phyloP scores from a whole-genome alignment of 495 filamentous ascomycete species.

The Halenospora varia region DNA sequence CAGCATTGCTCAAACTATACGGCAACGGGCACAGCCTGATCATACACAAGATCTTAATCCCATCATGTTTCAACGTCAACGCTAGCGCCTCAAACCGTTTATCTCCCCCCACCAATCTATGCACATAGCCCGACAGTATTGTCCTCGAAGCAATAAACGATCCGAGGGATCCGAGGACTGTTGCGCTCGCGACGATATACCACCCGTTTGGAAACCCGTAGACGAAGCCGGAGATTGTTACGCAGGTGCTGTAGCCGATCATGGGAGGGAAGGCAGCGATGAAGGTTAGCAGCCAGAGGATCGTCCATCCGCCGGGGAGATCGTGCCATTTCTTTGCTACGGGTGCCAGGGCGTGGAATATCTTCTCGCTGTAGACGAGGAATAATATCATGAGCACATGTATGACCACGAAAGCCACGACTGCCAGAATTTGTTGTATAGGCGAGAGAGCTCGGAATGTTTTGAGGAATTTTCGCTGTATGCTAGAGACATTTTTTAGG shows the following conservation, averaged over 20 bases:
- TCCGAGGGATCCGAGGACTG: constrained; percentile 68
- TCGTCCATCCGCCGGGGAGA: constrained; percentile 64
- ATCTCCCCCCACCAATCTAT: constrained; percentile 75
- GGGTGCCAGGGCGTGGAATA: constrained; percentile 70
- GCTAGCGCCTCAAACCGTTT: constrained; percentile 62
- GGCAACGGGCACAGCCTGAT: constrained; percentile 90
- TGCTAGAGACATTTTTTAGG: constrained; percentile 38
- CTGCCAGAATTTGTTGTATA: constrained; percentile 55
- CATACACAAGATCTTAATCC: constrained; percentile 84
- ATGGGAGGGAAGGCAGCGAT: constrained; percentile 82
- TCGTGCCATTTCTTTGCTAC: constrained; percentile 69
- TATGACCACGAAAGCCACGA: constrained; percentile 41
- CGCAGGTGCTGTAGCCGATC: constrained; percentile 81
- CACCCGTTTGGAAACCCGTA: constrained; percentile 91
- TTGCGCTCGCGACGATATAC: constrained; percentile 78
- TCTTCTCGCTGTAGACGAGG: constrained; percentile 68
- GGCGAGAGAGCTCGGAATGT: constrained; percentile 51
- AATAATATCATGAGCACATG: constrained; percentile 58
- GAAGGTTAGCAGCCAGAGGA: constrained; percentile 76
- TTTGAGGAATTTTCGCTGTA: constrained; percentile 32
- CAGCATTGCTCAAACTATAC: constrained; percentile 93
- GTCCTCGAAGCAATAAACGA: constrained; percentile 79
- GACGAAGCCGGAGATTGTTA: constrained; percentile 90
- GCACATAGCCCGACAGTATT: constrained; percentile 71
- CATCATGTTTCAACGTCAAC: constrained; percentile 70